These are phyloP conservation scores for Chaetomium fimeti DNA, from an alignment of 495 filamentous ascomycete species.

Conservation along the genomic window DNA sequence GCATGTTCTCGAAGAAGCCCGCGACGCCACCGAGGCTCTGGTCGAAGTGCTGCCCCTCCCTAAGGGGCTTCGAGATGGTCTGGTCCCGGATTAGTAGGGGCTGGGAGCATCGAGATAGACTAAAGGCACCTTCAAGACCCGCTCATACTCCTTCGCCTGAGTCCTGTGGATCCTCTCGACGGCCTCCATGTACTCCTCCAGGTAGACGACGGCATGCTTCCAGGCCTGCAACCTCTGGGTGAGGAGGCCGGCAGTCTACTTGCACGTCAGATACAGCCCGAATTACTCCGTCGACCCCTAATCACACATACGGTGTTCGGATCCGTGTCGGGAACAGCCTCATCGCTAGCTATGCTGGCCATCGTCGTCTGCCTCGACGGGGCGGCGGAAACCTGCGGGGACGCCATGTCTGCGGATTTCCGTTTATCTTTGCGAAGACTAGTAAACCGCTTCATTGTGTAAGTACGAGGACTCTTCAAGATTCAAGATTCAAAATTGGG, in stretches of 20 bases:
- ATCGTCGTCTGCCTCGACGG: constrained; percentile 54
- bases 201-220: constrained; percentile 88
- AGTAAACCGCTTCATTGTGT: constrained; percentile 19
- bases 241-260: constrained; percentile 70
- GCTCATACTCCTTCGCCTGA: constrained; percentile 93
- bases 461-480: neutral
- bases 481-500: neutral
- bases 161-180: constrained; percentile 81
- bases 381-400: neutral
- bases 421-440: constrained; percentile 20
- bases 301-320: constrained; percentile 64
- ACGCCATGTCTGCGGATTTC: constrained; percentile 1
- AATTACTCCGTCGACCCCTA: neutral
- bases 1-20: constrained; percentile 88
- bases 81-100: constrained; percentile 33
- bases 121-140: constrained; percentile 68
- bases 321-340: constrained; percentile 73
- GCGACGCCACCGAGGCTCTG: constrained; percentile 80
- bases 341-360: constrained; percentile 51
- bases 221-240: constrained; percentile 84
- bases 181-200: constrained; percentile 82
- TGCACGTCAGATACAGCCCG: neutral
- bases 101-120: neutral
- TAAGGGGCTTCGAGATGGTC: constrained; percentile 82
- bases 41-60: constrained; percentile 87